Evolutionary conservation across 1,284 basidiomycete species (phyloP).

Genomic region (Ganoderma sp.): DNA sequence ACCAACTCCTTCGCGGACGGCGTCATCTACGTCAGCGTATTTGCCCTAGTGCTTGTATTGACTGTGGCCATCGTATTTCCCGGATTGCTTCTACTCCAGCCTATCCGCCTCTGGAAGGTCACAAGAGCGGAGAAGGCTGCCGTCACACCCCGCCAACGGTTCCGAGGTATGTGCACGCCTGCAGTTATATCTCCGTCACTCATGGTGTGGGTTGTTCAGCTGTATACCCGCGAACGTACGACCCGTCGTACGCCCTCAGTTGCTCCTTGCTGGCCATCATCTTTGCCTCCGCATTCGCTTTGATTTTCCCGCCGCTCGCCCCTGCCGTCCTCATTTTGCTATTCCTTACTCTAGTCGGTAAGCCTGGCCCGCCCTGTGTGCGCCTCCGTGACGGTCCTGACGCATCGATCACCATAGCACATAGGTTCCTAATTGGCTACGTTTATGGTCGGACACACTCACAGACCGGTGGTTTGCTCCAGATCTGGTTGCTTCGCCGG

Average conservation of each 20-base stretch:
- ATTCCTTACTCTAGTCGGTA: conserved; percentile 72
- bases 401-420: conserved; percentile 50
- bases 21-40: conserved; percentile 69
- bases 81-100: conserved; percentile 73
- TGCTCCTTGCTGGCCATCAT: conserved; percentile 72
- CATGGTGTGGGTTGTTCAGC: conserved; percentile 48
- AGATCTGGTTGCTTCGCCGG: conserved; percentile 76
- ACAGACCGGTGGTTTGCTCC: conserved; percentile 72
- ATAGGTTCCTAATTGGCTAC: conserved; percentile 77
- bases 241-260: conserved; percentile 68
- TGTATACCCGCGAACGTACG: conserved; percentile 73
- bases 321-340: conserved; percentile 72
- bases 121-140: conserved; percentile 59
- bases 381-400: background rate
- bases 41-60: conserved; percentile 66
- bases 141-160: conserved; percentile 78
- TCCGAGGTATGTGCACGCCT: conserved; percentile 60
- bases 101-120: conserved; percentile 62
- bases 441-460: conserved; percentile 74
- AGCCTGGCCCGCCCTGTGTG: conserved; percentile 29
- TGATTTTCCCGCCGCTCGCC: conserved; percentile 79
- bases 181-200: conserved; percentile 1
- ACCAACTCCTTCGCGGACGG: conserved; percentile 67
- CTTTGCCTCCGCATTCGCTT: conserved; percentile 71
- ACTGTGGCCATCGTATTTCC: conserved; percentile 76